Conservation (phyloP, 495 filamentous ascomycete species). For the Saxophila tyrrhenica region DNA sequence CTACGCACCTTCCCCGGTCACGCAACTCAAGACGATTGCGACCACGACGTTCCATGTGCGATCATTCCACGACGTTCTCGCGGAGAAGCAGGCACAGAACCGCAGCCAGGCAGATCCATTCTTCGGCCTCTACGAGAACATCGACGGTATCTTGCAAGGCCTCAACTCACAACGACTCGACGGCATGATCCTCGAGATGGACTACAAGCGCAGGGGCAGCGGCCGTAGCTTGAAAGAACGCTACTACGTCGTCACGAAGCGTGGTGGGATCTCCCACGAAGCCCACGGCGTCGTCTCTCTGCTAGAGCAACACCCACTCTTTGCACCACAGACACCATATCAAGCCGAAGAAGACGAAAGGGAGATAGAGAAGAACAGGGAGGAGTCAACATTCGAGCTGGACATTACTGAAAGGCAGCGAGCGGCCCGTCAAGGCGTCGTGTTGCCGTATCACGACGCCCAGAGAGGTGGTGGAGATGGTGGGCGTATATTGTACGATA, state of each 20-base stretch:
- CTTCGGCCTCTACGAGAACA: conserved; percentile 64
- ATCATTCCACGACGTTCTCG: conserved; percentile 58
- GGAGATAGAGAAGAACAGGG: conserved; percentile 17
- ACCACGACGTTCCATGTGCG: conserved; percentile 55
- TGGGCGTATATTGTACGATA: conserved; percentile 88
- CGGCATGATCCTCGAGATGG: conserved; percentile 72
- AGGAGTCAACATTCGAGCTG: conserved; percentile 66
- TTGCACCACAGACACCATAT: too few relatives aligned
- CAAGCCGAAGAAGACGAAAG: conserved; percentile 32
- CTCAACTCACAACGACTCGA: conserved; percentile 37
- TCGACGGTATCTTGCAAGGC: conserved; percentile 63
- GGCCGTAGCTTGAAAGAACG: conserved; percentile 66
- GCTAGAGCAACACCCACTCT: conserved; percentile 67
- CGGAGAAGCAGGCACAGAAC: conserved; percentile 54
- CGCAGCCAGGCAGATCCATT: conserved; percentile 57
- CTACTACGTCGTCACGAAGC: conserved; percentile 42
- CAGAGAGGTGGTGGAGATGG: conserved; percentile 75
- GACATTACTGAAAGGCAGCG: conserved; percentile 84
- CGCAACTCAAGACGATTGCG: conserved; percentile 49
- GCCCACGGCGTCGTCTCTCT: conserved; percentile 43
- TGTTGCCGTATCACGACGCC: conserved; percentile 91
- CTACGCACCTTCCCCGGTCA: conserved; percentile 58
- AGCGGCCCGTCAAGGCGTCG: conserved; percentile 71
- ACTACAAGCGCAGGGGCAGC: conserved; percentile 60
- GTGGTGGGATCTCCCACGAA: background rate